Percentiles rank a stretch among this genome's conserved stretches.
phyloP scores from a whole-genome alignment of 2,329 filamentous ascomycete species.

The Epichloe scottii region DNA sequence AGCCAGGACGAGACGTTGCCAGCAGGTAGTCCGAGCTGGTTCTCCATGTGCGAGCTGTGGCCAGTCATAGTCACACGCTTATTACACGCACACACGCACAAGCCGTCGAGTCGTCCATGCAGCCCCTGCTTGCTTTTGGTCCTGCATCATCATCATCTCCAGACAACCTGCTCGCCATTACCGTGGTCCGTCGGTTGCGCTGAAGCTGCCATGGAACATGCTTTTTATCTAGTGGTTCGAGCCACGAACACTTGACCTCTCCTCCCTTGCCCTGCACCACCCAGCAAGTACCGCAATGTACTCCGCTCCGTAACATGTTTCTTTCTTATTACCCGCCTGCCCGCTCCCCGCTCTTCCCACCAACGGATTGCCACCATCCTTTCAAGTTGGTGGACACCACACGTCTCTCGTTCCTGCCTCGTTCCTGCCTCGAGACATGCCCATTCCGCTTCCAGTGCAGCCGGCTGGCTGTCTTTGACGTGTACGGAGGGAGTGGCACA shows the following conservation, averaged over 20 bases:
- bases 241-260: too few relatives aligned
- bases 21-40: too few relatives aligned
- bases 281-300: neutral
- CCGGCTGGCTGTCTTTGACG: slow-evolving; percentile 3
- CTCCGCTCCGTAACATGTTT: too few relatives aligned
- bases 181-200: neutral
- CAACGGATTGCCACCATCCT: neutral
- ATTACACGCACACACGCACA: neutral
- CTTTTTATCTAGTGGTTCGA: too few relatives aligned
- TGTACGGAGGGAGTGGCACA: neutral
- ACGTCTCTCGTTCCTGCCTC: slow-evolving; percentile 5
- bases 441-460: slow-evolving; percentile 17
- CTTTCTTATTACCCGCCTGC: too few relatives aligned
- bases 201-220: neutral
- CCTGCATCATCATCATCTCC: slow-evolving; percentile 1
- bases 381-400: slow-evolving; percentile 1
- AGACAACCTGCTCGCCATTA: neutral
- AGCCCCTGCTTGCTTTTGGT: slow-evolving; percentile 3
- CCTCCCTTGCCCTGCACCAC: neutral
- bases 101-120: neutral
- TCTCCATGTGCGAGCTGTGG: too few relatives aligned
- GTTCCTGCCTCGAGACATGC: slow-evolving; percentile 29
- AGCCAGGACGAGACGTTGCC: neutral
- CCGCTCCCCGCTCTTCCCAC: neutral
- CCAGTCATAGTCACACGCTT: neutral